Base-by-base conservation (phyloP, 2,329 filamentous ascomycete species). In the Beauveria sp. region DNA sequence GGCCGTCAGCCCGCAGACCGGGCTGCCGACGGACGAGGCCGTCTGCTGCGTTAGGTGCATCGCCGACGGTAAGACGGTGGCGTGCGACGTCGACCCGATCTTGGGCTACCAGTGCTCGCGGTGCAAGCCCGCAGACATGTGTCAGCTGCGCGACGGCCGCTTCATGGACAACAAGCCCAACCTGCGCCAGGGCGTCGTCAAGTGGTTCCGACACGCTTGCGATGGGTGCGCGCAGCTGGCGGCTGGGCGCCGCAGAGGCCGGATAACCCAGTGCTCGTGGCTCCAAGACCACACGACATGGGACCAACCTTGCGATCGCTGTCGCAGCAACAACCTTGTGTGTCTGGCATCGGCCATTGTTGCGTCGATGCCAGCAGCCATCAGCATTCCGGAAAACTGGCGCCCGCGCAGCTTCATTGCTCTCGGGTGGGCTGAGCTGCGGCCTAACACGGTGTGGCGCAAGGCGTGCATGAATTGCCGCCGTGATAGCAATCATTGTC, bases 191-290 rank as follows among this genome's bases (percentile, higher is more conserved):
- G 65, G 64, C 8, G 46, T 54, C 34, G 7, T 20, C 20, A 55
- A 53, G 12, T 70, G 68, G 68, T 66, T 66, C 37, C 68, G 68
- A 1, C 66, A 62, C 43, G 61, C 62, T 4, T 70, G 69, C 51
- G 67, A 68, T 4, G 59, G 62, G 10, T 70, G 69, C 58, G 55
- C 51, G 1, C 64, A 63, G 28, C 57, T 59, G n/a, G 56, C 44
- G 18, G 34, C 52, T 41, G 12, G 50, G 14, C 37, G 30, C 24
- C 30, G 24, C 61, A 10, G 41, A 50, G 1, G 8, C 4, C 20
- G 3, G 3, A 14, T 2, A 12, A 14, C 7, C 6, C 59, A 50
- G 9, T 70, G 69, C 64, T 65, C 60, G 55, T 70, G 68, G 68
- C 60, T 70, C 10, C 8, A 10, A 9, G 63, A 64, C n/a, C 63